These are phyloP conservation scores for Russula brevipes DNA, from an alignment of 768 basidiomycete species.

Conservation along the genomic window DNA sequence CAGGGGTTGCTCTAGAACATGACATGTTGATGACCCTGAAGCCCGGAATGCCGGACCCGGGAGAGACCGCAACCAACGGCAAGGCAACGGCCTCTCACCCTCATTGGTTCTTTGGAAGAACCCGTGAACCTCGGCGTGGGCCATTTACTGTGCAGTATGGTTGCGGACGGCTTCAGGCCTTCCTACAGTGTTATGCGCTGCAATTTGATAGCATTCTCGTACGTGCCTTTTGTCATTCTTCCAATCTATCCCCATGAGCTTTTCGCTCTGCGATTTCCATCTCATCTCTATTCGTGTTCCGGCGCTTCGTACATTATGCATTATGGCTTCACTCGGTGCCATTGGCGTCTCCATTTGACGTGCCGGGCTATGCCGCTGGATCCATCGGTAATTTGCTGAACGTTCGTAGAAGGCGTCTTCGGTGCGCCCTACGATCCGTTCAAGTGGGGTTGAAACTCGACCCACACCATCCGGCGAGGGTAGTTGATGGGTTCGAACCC, in stretches of 20 bases:
- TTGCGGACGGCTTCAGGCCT: no score
- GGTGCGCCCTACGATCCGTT: conserved; percentile 4
- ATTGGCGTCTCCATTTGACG: conserved; percentile 2
- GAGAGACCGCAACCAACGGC: not conserved
- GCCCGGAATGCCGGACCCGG: not conserved
- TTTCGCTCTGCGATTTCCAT: not conserved
- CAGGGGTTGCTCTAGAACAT: not conserved
- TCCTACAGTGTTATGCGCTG: not conserved
- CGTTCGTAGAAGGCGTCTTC: conserved; percentile 10
- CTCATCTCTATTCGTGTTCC: not conserved
- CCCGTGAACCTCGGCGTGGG: conserved; percentile 3
- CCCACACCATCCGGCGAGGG: conserved; percentile 4
- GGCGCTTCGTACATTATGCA: not conserved
- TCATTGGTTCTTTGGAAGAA: not conserved
- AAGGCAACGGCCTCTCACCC: not conserved
- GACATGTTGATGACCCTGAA: not conserved
- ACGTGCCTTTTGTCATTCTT: not conserved
- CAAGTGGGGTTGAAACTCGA: conserved; percentile 8
- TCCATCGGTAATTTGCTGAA: not conserved
- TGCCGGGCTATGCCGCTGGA: not conserved
- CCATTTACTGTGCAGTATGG: not conserved
- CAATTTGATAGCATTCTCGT: conserved; percentile 3
- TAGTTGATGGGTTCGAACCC: conserved; percentile 12
- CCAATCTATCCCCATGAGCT: conserved; percentile 15
- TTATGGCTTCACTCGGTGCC: not conserved